phyloP scores from a whole-genome alignment of 805 yeast genomes.

The Blastobotrys peoriensis region DNA sequence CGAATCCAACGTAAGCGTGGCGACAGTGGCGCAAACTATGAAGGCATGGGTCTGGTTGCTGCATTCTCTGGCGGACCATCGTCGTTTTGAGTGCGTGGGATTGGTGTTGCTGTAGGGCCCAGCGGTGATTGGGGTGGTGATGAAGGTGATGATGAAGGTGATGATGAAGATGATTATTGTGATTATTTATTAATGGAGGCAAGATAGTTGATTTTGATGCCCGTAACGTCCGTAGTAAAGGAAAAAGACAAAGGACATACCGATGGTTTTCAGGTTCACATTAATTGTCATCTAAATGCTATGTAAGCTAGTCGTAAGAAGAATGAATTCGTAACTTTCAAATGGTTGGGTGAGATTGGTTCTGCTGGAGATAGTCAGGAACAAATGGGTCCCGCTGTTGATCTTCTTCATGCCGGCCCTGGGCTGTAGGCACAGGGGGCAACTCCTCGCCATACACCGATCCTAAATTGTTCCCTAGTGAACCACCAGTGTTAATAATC shows the following conservation, averaged over 20 bases:
- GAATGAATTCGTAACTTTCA: too few species aligned
- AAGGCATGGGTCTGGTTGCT: conserved; percentile 32
- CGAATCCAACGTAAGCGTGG: conserved; percentile 2
- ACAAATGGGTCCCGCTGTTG: conserved; percentile 6
- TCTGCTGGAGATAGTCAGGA: conserved; percentile 5
- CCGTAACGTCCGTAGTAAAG: neutral
- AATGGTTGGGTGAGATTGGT: conserved; percentile 4
- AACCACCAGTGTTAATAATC: neutral
- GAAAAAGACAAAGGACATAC: neutral
- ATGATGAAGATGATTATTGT: conserved; percentile 10
- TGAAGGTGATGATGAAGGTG: too few species aligned
- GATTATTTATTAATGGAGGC: neutral
- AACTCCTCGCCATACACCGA: neutral
- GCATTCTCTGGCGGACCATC: conserved; percentile 34
- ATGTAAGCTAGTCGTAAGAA: too few species aligned
- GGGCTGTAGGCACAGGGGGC: conserved; percentile 1
- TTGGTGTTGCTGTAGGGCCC: too few species aligned
- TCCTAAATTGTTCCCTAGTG: neutral
- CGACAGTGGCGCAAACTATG: conserved; percentile 20
- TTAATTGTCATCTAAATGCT: neutral
- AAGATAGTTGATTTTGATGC: neutral
- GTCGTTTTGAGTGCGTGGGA: conserved; percentile 23
- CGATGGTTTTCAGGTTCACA: neutral
- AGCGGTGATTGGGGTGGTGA: too few species aligned
- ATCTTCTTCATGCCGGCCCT: neutral